Conservation (phyloP, 208 protist genomes). For the Wallacemonas sp. region DNA sequence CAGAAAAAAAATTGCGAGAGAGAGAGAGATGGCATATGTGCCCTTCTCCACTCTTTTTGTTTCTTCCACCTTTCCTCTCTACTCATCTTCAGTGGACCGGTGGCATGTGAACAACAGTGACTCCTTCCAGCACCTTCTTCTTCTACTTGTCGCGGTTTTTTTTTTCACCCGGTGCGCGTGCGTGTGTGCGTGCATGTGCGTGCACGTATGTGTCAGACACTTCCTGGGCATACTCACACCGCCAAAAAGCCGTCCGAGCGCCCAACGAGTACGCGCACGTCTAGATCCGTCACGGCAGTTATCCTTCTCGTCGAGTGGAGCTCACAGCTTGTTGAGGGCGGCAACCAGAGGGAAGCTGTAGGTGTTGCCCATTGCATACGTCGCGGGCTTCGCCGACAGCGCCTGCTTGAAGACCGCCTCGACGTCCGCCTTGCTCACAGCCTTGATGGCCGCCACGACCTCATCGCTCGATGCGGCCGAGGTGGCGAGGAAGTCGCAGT, state of each 20-base stretch:
- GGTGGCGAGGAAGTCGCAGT: conserved; percentile 82
- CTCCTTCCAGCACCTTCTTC: conserved; percentile 2
- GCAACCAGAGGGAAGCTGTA: conserved; percentile 52
- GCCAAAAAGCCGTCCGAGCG: too few relatives aligned
- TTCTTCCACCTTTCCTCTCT: too few relatives aligned
- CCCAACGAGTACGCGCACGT: too few relatives aligned
- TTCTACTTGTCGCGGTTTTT: too few relatives aligned
- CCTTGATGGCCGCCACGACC: conserved; percentile 44
- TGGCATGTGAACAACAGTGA: too few relatives aligned
- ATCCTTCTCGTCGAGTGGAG: too few relatives aligned
- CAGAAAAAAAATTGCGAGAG: neutral
- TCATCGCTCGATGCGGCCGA: conserved; percentile 33
- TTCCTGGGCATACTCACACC: too few relatives aligned
- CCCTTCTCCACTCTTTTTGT: too few relatives aligned
- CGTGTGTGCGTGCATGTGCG: too few relatives aligned
- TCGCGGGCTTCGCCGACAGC: conserved; percentile 37
- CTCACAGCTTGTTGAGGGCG: conserved; percentile 49
- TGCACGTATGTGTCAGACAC: too few relatives aligned
- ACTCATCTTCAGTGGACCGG: too few relatives aligned
- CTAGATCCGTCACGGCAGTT: too few relatives aligned
- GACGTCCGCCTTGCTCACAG: conserved; percentile 56
- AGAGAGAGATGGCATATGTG: neutral
- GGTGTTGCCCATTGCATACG: conserved; percentile 61
- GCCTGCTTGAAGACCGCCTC: conserved; percentile 40
- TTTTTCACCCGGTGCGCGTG: neutral